These are phyloP conservation scores for Tolypocladium inflatum DNA, from an alignment of 2,329 filamentous ascomycete genomes.

Conservation along the genomic window DNA sequence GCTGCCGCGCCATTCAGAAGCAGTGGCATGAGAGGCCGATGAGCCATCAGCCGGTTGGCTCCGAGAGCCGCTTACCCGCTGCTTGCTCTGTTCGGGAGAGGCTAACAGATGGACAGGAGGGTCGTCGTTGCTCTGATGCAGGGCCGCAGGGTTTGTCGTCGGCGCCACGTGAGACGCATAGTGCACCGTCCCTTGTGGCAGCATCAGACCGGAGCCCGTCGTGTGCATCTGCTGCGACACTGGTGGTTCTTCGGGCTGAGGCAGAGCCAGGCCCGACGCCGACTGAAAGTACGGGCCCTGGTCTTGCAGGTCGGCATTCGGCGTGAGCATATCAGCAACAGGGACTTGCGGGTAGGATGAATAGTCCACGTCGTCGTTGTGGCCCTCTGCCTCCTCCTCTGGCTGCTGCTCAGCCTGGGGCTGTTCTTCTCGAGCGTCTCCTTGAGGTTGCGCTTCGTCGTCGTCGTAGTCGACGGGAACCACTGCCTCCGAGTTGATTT, in stretches of 20 bases:
- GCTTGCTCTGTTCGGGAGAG: background rate
- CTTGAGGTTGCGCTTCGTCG: constrained; percentile 8
- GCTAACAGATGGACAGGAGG: background rate
- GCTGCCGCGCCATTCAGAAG: background rate
- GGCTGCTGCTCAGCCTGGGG: constrained; percentile 7
- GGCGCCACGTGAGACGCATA: constrained; percentile 6
- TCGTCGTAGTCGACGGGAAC: constrained; percentile 9
- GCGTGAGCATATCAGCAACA: constrained; percentile 16
- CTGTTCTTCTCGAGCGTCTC: constrained; percentile 6
- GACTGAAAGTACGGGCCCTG: constrained; percentile 18
- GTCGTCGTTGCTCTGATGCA: background rate
- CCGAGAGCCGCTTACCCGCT: background rate
- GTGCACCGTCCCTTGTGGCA: constrained; percentile 10
- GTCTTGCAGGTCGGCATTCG: constrained; percentile 9
- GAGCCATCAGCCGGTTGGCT: background rate
- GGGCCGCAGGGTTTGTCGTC: constrained; percentile 1
- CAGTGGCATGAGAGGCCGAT: background rate
- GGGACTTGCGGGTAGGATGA: constrained; percentile 18
- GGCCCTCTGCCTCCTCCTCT: constrained; percentile 5
- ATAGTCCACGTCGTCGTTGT: constrained; percentile 7
- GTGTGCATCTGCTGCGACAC: constrained; percentile 7
- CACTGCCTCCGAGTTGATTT: constrained; percentile 10
- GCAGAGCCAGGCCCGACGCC: constrained; percentile 13
- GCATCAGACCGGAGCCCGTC: constrained; percentile 4
- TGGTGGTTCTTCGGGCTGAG: constrained; percentile 12